Evolutionary conservation across 176 grass and related monocot species (phyloP), one percentile per base, ranked within the genome.

Genomic region (Oryza glumipatula): DNA sequence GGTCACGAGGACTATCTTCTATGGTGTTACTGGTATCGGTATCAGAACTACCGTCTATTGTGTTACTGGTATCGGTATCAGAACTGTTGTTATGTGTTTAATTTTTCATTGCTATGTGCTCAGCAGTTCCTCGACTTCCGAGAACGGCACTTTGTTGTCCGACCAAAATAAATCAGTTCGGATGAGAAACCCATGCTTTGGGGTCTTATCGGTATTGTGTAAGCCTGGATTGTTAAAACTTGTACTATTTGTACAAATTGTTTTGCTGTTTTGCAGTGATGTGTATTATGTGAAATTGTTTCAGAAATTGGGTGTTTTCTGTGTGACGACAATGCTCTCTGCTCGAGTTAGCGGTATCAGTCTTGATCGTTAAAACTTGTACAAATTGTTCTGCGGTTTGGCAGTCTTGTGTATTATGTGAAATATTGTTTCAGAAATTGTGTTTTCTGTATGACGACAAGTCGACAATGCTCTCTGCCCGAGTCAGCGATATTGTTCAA

Each of bases 91-190:
- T 52, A 66, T 3, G 66, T 35, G 44, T 71, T 58, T 19, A 77
- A 35, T 32, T 69, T 17, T 43, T 19, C 60, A 9, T 0, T 41
- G 70, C 36, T 63, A 41, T 52, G 71, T 76, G 14, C 78, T 51
- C n/a, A n/a, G 72, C 32, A 17, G 43, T 52, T 82, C n/a, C 64
- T 44, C 43, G 1, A 9, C 22, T 52, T 82, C n/a, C 49, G 5
- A 41, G 39, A 22, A 12, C 4, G 30, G 38, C 22, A 14, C 43
- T 28, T 41, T n/a, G 28, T 51, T 68, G 38, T 38, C 21, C 4
- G 16, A 28, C 10, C 22, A 46, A 72, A 82, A 88, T 86, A 86
- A 86, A 68, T 28, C 58, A 13, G 11, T 54, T 44, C 16, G 0
- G 52, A 32, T 76, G 21, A 9, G 30, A 81, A 16, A 24, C n/a